Base-by-base conservation (phyloP, 768 basidiomycete genomes). In the Dacryopinax spathularia region DNA sequence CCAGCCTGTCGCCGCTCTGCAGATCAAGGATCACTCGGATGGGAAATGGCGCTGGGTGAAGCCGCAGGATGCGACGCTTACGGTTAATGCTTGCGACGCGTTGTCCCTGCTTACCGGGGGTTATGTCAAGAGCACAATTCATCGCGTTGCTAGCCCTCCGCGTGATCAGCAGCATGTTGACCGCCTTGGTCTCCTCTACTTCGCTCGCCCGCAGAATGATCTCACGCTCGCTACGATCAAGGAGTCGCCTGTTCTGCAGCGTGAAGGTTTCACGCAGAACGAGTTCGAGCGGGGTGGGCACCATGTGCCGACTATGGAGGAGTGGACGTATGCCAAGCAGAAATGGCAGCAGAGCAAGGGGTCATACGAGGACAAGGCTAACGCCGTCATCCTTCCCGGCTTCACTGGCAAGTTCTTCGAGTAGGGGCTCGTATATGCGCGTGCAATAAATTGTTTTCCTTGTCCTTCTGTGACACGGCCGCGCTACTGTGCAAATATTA, bases 241-340 rank as follows among this genome's bases (percentile, higher is more conserved):
- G 48, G 76, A 77, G 56, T 77, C 76, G 0, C 78, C 79, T 7
- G 75, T 82, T 0, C 73, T 82, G 10, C 70, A 75, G 66, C 72
- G 77, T 20, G 78, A 73, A 48, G 79, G 79, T 1, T 75, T 70
- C 66, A 76, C 75, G 10, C 71, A 78, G 70, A 81, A 81, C 68
- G 73, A 75, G 29, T 80, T 80, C 69, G 79, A 80, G 66, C 71
- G 66, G 48, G 75, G 69, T 25, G 77, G 75, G 10, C 75, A 75
- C 60, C 71, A 71, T 7, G 77, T 77, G 0, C 79, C 73, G n/a
- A 69, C 69, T 33, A 70, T 71, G 68, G 70, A 72, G 62, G 64
- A 65, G 29, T 75, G 73, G 73, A 68, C 72, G 34, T 72, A 70
- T 67, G 72, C 68, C 39, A 41, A 41, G 39, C 39, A 41, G 39